Evolutionary conservation across 2,329 filamentous ascomycete species (phyloP).

Genomic region (Hymenotorrendiella dingleyae): DNA sequence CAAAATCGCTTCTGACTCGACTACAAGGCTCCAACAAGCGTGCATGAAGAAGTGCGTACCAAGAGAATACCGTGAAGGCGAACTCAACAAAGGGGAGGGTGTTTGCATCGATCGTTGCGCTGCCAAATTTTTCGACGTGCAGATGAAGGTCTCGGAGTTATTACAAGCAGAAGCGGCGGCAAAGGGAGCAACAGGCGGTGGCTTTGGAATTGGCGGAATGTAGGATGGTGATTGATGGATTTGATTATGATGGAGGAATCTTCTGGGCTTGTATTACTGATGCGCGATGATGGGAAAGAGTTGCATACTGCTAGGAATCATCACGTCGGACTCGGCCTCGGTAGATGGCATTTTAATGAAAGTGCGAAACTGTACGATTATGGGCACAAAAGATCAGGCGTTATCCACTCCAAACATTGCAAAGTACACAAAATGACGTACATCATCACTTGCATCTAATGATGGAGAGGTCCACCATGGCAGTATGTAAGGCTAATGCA

Average conservation of each 20-base stretch:
- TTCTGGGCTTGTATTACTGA: slow-evolving; percentile 9
- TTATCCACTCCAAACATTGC: no score
- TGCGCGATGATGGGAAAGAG: slow-evolving; percentile 1
- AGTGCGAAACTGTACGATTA: no score
- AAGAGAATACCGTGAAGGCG: slow-evolving; percentile 84
- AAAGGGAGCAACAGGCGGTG: slow-evolving; percentile 48
- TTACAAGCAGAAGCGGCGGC: slow-evolving; percentile 82
- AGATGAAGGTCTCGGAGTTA: slow-evolving; percentile 95
- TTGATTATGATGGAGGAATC: not conserved
- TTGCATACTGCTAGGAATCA: no score
- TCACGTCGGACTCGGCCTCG: no score
- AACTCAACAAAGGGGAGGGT: slow-evolving; percentile 97
- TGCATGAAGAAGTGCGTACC: slow-evolving; percentile 95
- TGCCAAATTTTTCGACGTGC: slow-evolving; percentile 97
- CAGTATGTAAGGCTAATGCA: no score
- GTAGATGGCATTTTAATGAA: no score
- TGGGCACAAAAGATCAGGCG: no score
- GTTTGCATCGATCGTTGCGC: slow-evolving; percentile 98
- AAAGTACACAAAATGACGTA: no score
- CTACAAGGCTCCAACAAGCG: slow-evolving; percentile 68
- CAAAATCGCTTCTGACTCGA: slow-evolving; percentile 4
- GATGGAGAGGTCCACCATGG: no score
- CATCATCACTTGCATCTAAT: no score
- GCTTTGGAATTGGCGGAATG: slow-evolving; percentile 42
- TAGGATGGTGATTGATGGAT: slow-evolving; percentile 26